Evolutionary conservation across 2,329 filamentous ascomycete genomes (phyloP).

Genomic region (Pleurostoma richardsiae): DNA sequence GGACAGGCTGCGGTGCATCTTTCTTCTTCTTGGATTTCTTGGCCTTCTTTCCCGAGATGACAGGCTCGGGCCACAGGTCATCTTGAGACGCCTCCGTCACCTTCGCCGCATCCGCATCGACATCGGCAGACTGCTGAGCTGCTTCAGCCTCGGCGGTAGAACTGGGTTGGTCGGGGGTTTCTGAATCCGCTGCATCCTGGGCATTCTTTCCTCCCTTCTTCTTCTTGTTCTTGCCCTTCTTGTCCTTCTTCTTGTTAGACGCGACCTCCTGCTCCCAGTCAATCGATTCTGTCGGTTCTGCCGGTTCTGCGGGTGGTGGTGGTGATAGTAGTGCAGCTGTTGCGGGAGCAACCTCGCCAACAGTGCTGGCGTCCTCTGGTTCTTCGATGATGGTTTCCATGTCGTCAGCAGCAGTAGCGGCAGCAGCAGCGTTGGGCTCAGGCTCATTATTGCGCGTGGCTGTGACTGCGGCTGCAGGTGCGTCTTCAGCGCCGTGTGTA

Average conservation of each 20-base stretch:
- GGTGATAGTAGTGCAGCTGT: too few species aligned
- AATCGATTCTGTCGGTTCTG: too few species aligned
- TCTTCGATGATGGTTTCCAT: slow-evolving; percentile 4
- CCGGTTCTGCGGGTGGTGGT: too few species aligned
- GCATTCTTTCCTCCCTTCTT: slow-evolving; percentile 13
- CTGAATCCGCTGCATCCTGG: too few species aligned
- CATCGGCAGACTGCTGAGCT: too few species aligned
- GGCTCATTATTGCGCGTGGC: too few species aligned
- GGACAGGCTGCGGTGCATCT: slow-evolving; percentile 3
- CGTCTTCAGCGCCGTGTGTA: too few species aligned
- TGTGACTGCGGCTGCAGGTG: too few species aligned
- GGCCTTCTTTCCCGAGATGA: slow-evolving; percentile 4
- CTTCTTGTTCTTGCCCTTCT: slow-evolving; percentile 27
- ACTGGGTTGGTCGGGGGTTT: too few species aligned
- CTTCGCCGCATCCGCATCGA: too few species aligned
- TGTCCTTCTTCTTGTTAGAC: slow-evolving; percentile 22
- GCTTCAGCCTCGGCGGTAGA: too few species aligned
- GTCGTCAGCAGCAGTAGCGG: background rate
- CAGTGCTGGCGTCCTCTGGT: background rate
- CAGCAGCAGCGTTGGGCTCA: background rate
- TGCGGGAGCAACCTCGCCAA: background rate
- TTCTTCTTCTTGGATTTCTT: slow-evolving; percentile 26
- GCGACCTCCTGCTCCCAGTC: slow-evolving; percentile 18
- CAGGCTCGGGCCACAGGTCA: slow-evolving; percentile 2
- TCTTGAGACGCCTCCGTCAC: background rate